Base-by-base conservation (phyloP, 108 stramenopile genomes). In the Nitzschia sp. region DNA sequence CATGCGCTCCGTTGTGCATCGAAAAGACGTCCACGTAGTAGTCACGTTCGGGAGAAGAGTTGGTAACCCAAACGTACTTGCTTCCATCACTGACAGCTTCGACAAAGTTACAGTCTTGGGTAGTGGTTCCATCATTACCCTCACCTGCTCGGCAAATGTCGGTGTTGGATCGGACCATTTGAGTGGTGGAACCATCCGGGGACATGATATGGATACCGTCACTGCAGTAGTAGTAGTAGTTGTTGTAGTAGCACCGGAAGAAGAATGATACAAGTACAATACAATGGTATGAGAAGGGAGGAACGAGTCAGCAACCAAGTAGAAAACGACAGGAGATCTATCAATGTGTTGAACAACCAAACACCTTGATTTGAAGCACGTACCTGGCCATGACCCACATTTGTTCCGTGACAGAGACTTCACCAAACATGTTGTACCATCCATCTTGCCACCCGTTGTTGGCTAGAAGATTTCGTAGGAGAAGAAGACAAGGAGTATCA, bases 311-410 rank as follows among this genome's bases (percentile, higher is more conserved):
- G 29, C 29, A 34, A 34, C 29, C 29, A 34, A 34, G 3, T 34
- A 34, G n/a, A n/a, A n/a, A n/a, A n/a, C n/a, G n/a, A n/a, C n/a
- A n/a, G n/a, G n/a, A n/a, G n/a, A n/a, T n/a, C n/a, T n/a, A n/a
- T n/a, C n/a, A n/a, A n/a, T n/a, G n/a, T n/a, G n/a, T n/a, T n/a
- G n/a, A n/a, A n/a, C n/a, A 12, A 43, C 9, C 12, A 10, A 43
- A 12, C 43, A 43, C 43, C 43, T 43, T 10, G 12, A 43, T 43
- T 43, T 10, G 43, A 12, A 12, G 12, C 3, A 48, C 46, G 3
- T 48, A 48, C 46, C n/a, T 48, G 14, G 46, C 46, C 14, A 48
- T 17, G n/a, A 48, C 46, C 46, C 46, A 48, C 46, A 48, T 48
- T 17, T 48, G 46, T 2, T 48, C 6, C 2, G 46, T 48, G 2